Evolutionary conservation across 2,329 filamentous ascomycete species (phyloP).

Genomic region (Rhexocercosporidium sp.): DNA sequence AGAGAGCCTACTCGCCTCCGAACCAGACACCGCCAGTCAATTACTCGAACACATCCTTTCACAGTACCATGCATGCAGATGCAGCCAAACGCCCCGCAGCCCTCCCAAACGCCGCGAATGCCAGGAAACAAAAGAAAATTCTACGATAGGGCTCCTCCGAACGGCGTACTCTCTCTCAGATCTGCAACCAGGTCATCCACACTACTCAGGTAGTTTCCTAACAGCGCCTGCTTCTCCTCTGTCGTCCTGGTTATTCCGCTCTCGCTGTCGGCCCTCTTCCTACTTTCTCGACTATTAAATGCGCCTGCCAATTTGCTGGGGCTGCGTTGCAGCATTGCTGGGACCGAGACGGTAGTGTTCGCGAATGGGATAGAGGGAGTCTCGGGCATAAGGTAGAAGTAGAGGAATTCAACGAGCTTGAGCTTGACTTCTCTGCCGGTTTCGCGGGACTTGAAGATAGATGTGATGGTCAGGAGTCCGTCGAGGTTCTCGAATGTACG

Average conservation of each 20-base stretch:
- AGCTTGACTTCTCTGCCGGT: constrained; percentile 90
- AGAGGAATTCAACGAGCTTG: constrained; percentile 95
- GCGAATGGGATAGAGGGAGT: constrained; percentile 62
- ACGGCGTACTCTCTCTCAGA: constrained; percentile 77
- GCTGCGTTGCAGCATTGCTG: constrained; percentile 65
- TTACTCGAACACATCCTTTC: constrained; percentile 29
- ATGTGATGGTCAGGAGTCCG: constrained; percentile 88
- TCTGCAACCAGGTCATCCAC: constrained; percentile 74
- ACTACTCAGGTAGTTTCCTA: constrained; percentile 63
- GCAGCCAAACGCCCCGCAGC: constrained; percentile 22
- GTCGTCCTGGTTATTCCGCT: constrained; percentile 57
- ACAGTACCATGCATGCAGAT: constrained; percentile 20
- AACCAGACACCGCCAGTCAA: constrained; percentile 12
- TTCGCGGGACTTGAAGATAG: constrained; percentile 86
- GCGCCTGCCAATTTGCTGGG: constrained; percentile 70
- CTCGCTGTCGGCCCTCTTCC: constrained; percentile 43
- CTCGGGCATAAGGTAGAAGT: constrained; percentile 99
- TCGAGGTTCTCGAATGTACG: constrained; percentile 92
- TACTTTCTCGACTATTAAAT: constrained; percentile 50
- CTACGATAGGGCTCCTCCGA: constrained; percentile 63
- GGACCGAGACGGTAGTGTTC: constrained; percentile 51
- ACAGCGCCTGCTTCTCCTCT: constrained; percentile 69
- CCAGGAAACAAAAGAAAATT: constrained; percentile 29
- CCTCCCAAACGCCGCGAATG: constrained; percentile 26
- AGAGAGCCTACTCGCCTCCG: neutral